Conservation (phyloP, 106 monocot genomes). For the Acorus gramineus region DNA sequence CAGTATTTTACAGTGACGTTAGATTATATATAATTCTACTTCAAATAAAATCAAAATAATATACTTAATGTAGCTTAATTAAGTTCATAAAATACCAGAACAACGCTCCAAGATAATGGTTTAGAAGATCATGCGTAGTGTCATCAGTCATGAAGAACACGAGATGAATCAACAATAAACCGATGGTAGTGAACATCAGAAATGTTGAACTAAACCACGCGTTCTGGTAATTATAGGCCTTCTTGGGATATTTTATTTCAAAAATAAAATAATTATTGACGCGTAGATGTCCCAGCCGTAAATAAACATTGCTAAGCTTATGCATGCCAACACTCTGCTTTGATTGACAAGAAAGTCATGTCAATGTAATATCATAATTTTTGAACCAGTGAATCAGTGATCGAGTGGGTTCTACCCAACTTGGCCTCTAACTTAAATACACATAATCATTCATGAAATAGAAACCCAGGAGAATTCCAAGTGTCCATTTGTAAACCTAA, state of each 20-base stretch:
- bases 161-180: slow-evolving; percentile 68
- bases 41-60: too few relatives aligned
- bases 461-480: too few relatives aligned
- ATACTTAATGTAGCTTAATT: too few relatives aligned
- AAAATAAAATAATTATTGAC: slow-evolving; percentile 99
- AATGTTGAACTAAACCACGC: slow-evolving; percentile 79
- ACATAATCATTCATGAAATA: too few relatives aligned
- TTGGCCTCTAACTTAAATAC: too few relatives aligned
- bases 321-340: slow-evolving; percentile 80
- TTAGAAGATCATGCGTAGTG: slow-evolving; percentile 15
- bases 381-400: too few relatives aligned
- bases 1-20: too few relatives aligned
- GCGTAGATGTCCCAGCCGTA: slow-evolving; percentile 85
- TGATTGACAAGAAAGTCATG: too few relatives aligned
- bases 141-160: slow-evolving; percentile 32
- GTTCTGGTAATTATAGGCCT: slow-evolving; percentile 69
- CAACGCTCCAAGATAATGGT: slow-evolving; percentile 43
- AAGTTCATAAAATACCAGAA: slow-evolving; percentile 36
- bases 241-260: slow-evolving; percentile 51
- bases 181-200: slow-evolving; percentile 78
- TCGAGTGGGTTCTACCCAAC: too few relatives aligned
- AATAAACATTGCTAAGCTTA: slow-evolving; percentile 86
- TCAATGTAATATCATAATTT: too few relatives aligned
- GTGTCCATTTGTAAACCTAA: too few relatives aligned
- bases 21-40: too few relatives aligned